Evolutionary conservation across 768 basidiomycete species (phyloP), one percentile per base, ranked within the genome.

Genomic region (Macrolepiota fuliginosa): DNA sequence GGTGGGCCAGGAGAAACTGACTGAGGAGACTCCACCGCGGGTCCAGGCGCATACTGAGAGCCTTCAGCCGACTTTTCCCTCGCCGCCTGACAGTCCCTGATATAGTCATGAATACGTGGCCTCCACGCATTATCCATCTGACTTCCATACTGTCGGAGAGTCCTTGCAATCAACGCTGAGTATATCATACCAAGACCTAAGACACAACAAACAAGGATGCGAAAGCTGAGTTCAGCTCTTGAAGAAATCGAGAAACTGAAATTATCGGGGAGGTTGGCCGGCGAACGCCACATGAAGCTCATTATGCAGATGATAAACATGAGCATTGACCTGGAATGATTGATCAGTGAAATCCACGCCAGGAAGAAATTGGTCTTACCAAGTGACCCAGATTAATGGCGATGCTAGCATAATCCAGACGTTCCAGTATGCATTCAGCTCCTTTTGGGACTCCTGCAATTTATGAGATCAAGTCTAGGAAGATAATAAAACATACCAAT

Each of bases 351-450:
- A 37, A 37, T 7, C 12, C 36, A 37, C 36, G 36, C 36, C 12
- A 12, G 6, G 40, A 9, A 4, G 6, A 46, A 19, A 10, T 32
- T 22, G 1, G 36, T 55, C 69, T n/a, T 51, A 83, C 85, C 85
- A 88, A 5, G 84, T 76, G 37, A 87, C 78, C 84, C 85, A 88
- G 22, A 86, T 65, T 1, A 78, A 82, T 0, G 87, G 87, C 75
- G 85, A 79, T 0, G 85, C 83, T 25, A 88, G 73, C 19, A 88
- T 62, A 1, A 87, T 80, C 86, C 87, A 87, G 19, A 87, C 81
- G 61, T 88, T 88, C 87, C 87, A 76, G 65, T 68, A 73, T 24
- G 71, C 67, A 7, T 69, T 65, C 22, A 64, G 64, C 1, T 63
- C 59, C 39, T 67, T 72, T 49, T 81, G 79, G 2, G 85, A 81